These are phyloP conservation scores for Phytomonas serpens DNA, from an alignment of 208 protist genomes.

Conservation along the genomic window DNA sequence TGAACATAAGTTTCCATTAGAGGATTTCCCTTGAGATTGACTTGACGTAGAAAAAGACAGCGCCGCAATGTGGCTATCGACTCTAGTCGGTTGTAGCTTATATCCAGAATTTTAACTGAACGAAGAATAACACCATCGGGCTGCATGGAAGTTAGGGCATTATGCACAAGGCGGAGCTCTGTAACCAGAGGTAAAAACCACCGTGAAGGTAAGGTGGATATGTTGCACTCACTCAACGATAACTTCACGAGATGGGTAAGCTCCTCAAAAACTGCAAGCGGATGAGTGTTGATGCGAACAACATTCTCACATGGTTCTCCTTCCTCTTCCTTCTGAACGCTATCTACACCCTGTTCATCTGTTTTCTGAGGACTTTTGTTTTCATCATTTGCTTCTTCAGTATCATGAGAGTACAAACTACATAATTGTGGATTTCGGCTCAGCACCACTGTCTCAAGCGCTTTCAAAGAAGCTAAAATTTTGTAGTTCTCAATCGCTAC, in stretches of 20 bases:
- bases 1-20: slow-evolving; percentile 22
- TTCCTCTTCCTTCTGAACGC: slow-evolving; percentile 1
- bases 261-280: slow-evolving; percentile 66
- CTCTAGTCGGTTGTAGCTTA: slow-evolving; percentile 58
- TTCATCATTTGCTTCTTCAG: slow-evolving; percentile 8
- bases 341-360: not conserved
- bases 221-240: slow-evolving; percentile 65
- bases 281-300: slow-evolving; percentile 27
- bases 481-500: slow-evolving; percentile 47
- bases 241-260: slow-evolving; percentile 62
- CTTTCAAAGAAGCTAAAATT: slow-evolving; percentile 24
- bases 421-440: slow-evolving; percentile 59
- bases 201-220: slow-evolving; percentile 47
- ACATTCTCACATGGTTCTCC: slow-evolving; percentile 10
- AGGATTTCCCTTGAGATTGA: slow-evolving; percentile 66
- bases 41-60: slow-evolving; percentile 57
- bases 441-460: slow-evolving; percentile 68
- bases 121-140: slow-evolving; percentile 76
- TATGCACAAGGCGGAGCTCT: slow-evolving; percentile 74
- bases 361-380: not conserved
- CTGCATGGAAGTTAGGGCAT: slow-evolving; percentile 48
- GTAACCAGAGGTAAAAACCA: slow-evolving; percentile 75
- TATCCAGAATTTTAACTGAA: slow-evolving; percentile 78
- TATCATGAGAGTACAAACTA: slow-evolving; percentile 15
- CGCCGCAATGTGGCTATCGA: slow-evolving; percentile 56